A percentile compares a stretch with the other conserved stretches of the same genome.
Conservation (phyloP, 805 yeast genomes). For the Naumovozyma dairenensis region DNA sequence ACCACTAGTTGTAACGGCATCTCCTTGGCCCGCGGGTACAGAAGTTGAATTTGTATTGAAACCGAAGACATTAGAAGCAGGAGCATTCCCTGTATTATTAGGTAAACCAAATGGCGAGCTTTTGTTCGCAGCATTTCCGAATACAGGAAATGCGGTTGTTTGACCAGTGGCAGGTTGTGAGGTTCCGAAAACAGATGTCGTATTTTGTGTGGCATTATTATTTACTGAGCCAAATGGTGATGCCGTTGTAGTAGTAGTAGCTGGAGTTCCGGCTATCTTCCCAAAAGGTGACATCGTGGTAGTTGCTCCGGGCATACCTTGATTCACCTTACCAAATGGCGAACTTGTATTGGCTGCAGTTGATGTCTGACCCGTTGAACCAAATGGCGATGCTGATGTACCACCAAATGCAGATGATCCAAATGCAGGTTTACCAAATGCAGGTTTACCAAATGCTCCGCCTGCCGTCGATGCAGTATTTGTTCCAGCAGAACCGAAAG, state of each 20-base stretch:
- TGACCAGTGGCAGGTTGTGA: slow-evolving; percentile 1
- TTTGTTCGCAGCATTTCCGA: background rate
- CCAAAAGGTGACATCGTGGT: background rate
- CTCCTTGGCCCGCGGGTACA: background rate
- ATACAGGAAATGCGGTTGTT: background rate
- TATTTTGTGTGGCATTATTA: slow-evolving; percentile 1
- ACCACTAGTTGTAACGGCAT: background rate
- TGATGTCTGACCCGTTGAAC: slow-evolving; percentile 2
- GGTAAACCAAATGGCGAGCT: background rate
- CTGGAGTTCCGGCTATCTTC: background rate
- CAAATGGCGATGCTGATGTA: slow-evolving; percentile 10
- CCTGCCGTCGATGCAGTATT: slow-evolving; percentile 2
- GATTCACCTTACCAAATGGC: background rate
- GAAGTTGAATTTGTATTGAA: too few relatives aligned
- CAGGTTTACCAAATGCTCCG: slow-evolving; percentile 13
- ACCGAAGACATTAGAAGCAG: too few relatives aligned
- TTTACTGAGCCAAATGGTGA: slow-evolving; percentile 1
- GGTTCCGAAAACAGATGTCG: slow-evolving; percentile 5
- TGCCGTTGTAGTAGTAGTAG: background rate
- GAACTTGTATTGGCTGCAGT: slow-evolving; percentile 6
- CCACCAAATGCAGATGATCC: slow-evolving; percentile 13
- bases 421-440: slow-evolving; percentile 17
- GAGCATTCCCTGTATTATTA: too few relatives aligned
- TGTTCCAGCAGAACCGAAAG: slow-evolving; percentile 10
- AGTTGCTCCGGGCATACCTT: background rate